Evolutionary conservation across 192 early-diverging fungal species (phyloP).

Genomic region (Glomus cerebriforme): DNA sequence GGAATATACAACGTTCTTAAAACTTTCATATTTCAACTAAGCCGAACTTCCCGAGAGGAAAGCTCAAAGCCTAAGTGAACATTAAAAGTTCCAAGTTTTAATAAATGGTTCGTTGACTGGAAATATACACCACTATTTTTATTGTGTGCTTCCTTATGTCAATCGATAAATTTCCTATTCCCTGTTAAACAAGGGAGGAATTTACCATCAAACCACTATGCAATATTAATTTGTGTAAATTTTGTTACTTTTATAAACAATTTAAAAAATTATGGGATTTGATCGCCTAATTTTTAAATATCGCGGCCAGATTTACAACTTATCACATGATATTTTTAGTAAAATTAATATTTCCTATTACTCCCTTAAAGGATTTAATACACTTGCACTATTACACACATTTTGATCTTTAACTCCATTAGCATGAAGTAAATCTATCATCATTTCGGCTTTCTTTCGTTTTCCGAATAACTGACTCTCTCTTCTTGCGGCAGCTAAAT

Average conservation of each 20-base stretch:
- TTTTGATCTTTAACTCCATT: neutral
- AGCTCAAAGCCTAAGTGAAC: neutral
- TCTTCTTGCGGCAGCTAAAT: slow-evolving; percentile 30
- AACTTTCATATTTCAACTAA: neutral
- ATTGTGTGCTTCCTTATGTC: slow-evolving; percentile 9
- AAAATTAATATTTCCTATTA: too few relatives aligned
- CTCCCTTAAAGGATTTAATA: neutral
- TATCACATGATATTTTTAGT: too few relatives aligned
- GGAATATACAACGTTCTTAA: slow-evolving; percentile 28
- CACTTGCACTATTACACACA: slow-evolving; percentile 19
- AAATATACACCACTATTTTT: slow-evolving; percentile 30
- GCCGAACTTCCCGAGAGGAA: neutral
- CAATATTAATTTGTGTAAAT: neutral
- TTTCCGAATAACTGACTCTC: neutral
- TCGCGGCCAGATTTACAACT: too few relatives aligned
- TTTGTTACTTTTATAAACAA: neutral
- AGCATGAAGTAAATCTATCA: neutral
- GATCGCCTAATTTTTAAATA: too few relatives aligned
- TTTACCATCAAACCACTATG: neutral
- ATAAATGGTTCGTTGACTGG: slow-evolving; percentile 31
- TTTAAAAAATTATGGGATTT: neutral
- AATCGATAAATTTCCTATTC: neutral
- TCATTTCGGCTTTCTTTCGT: neutral
- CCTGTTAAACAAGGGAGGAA: neutral
- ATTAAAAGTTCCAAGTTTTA: neutral